These are phyloP conservation scores for Coniella lustricola DNA, from an alignment of 2,329 filamentous ascomycete genomes.

Conservation along the genomic window DNA sequence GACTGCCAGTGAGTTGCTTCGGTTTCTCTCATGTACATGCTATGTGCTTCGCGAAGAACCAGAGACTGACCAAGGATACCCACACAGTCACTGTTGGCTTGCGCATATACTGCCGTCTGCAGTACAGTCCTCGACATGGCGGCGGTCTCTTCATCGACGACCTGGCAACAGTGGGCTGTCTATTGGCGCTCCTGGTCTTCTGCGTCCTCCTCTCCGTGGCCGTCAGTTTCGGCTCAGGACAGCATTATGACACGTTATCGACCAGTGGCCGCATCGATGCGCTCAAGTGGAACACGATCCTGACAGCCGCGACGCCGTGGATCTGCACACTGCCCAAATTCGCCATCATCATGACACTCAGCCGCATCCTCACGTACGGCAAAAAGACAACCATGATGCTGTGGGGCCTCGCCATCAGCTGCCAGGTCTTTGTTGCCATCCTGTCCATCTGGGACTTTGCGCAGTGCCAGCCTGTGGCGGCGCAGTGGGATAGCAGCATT, in stretches of 20 bases:
- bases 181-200: slow-evolving; percentile 23
- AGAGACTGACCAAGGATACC: background rate
- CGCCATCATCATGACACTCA: slow-evolving; percentile 26
- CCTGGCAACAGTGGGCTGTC: slow-evolving; percentile 24
- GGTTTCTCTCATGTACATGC: too few relatives aligned
- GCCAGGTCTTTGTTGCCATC: slow-evolving; percentile 25
- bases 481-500: slow-evolving; percentile 23
- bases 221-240: slow-evolving; percentile 23
- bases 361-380: slow-evolving; percentile 26
- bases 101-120: slow-evolving; percentile 22
- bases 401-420: slow-evolving; percentile 25
- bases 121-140: slow-evolving; percentile 14
- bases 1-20: slow-evolving; percentile 17
- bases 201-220: slow-evolving; percentile 25
- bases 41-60: too few relatives aligned
- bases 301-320: slow-evolving; percentile 26
- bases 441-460: slow-evolving; percentile 26
- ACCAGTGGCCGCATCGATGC: slow-evolving; percentile 13
- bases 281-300: slow-evolving; percentile 26
- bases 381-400: slow-evolving; percentile 23
- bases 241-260: slow-evolving; percentile 18
- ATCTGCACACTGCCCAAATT: slow-evolving; percentile 29
- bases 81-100: slow-evolving; percentile 20
- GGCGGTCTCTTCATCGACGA: slow-evolving; percentile 25
- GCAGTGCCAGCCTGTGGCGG: slow-evolving; percentile 24